Evolutionary conservation across 2,329 filamentous ascomycete species (phyloP).

Genomic region (Rugonectria rugulosa): DNA sequence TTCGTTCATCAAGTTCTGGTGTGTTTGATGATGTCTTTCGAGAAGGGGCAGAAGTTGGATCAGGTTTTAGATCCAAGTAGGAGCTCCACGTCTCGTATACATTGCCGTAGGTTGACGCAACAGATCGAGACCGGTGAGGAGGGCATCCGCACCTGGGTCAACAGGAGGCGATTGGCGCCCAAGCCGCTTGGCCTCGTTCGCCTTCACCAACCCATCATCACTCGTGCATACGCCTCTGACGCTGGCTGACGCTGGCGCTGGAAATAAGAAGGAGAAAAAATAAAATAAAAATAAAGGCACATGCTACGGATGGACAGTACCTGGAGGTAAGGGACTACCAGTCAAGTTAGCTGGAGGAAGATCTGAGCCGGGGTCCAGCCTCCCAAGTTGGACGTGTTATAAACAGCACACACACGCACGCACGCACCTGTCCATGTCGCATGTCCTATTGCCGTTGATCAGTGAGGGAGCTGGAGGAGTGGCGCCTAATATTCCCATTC

Average conservation of each 20-base stretch:
- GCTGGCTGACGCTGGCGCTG: constrained; percentile 35
- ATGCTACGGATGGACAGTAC: too few relatives aligned
- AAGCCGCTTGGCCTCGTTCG: constrained; percentile 12
- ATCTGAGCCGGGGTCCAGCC: not conserved
- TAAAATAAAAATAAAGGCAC: not conserved
- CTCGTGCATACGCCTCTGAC: constrained; percentile 10
- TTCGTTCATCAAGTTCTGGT: constrained; percentile 3
- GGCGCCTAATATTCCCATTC: constrained; percentile 7
- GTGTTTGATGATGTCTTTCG: constrained; percentile 6
- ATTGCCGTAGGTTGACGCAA: too few relatives aligned
- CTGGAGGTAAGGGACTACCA: too few relatives aligned
- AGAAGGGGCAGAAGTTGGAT: not conserved
- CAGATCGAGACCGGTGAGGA: not conserved
- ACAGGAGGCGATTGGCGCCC: constrained; percentile 22
- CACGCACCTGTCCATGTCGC: too few relatives aligned
- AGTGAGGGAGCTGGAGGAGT: constrained; percentile 5
- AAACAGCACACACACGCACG: too few relatives aligned
- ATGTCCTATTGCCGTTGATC: constrained; percentile 10
- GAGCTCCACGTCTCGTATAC: constrained; percentile 1
- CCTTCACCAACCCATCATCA: constrained; percentile 26
- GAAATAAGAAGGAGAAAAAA: not conserved
- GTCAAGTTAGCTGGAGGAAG: too few relatives aligned
- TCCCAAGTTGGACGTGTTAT: constrained; percentile 10
- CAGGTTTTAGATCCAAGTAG: not conserved
- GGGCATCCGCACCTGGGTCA: constrained; percentile 8